Percentiles rank a stretch among this genome's conserved stretches.
Evolutionary conservation across 1,284 basidiomycete genomes (phyloP).

Genomic region (Moniliella sp.): DNA sequence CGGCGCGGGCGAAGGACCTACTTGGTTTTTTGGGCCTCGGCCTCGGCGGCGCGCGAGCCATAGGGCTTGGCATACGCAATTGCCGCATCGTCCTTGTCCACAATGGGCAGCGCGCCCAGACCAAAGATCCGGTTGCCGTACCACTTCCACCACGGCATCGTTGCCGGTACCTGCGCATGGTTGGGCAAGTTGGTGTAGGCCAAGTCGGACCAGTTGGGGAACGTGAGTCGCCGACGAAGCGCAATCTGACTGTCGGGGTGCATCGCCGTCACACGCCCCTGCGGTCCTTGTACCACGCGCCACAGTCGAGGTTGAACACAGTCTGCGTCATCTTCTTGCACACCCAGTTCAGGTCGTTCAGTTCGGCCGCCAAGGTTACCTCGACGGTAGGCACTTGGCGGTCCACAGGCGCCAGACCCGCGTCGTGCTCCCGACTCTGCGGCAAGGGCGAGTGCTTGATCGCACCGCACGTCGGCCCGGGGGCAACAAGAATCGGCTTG

Average conservation of each 20-base stretch:
- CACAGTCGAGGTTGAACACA: slow-evolving; percentile 17
- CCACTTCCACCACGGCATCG: too few relatives aligned
- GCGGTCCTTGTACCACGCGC: slow-evolving; percentile 27
- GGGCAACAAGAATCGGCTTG: neutral
- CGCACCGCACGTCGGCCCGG: slow-evolving; percentile 15
- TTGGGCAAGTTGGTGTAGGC: slow-evolving; percentile 12
- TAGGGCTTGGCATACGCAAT: too few relatives aligned
- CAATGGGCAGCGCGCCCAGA: too few relatives aligned
- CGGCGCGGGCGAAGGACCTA: too few relatives aligned
- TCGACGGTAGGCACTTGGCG: neutral
- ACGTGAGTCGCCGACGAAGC: slow-evolving; percentile 9
- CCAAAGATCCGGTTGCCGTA: too few relatives aligned
- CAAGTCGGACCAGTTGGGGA: slow-evolving; percentile 20
- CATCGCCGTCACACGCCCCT: too few relatives aligned
- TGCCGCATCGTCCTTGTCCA: too few relatives aligned
- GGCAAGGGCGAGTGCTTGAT: slow-evolving; percentile 20
- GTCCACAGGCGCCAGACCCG: neutral
- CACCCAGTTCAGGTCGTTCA: slow-evolving; percentile 21
- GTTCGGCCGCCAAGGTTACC: neutral
- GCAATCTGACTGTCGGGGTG: slow-evolving; percentile 26
- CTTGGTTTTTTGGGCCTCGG: too few relatives aligned
- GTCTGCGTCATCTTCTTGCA: slow-evolving; percentile 13
- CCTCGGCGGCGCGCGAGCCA: too few relatives aligned
- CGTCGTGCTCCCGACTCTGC: slow-evolving; percentile 6
- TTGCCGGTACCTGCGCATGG: too few relatives aligned